Conservation (phyloP, 2,329 filamentous ascomycete species). For the Chaetomiaceae sp. region DNA sequence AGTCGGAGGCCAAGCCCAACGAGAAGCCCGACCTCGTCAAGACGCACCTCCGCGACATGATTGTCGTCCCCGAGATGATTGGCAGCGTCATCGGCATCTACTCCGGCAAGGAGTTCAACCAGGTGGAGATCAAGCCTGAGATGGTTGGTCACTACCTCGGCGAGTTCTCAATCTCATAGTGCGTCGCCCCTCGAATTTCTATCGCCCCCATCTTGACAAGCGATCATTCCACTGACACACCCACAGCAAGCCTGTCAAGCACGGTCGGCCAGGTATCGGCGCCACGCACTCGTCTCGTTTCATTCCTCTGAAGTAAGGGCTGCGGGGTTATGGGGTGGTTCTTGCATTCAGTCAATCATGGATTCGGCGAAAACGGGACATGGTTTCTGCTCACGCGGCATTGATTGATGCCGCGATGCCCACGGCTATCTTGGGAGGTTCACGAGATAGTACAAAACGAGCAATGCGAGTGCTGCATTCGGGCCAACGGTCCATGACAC, state of each 20-base stretch:
- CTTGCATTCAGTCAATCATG: constrained; percentile 48
- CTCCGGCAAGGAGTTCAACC: constrained; percentile 99
- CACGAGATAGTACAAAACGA: constrained; percentile 24
- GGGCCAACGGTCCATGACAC: constrained; percentile 12
- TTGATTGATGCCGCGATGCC: constrained; percentile 21
- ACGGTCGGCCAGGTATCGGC: constrained; percentile 99
- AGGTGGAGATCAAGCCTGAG: constrained; percentile 99
- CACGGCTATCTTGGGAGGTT: constrained; percentile 20
- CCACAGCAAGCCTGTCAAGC: constrained; percentile 96
- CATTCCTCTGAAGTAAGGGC: constrained; percentile 97
- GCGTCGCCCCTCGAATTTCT: constrained; percentile 41
- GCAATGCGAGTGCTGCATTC: constrained; percentile 23
- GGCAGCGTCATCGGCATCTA: constrained; percentile 98
- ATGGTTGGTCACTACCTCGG: constrained; percentile 99
- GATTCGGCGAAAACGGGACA: constrained; percentile 51
- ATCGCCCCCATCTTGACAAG: not conserved
- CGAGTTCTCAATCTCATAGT: constrained; percentile 99
- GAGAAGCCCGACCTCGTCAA: constrained; percentile 99
- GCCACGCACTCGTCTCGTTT: constrained; percentile 99
- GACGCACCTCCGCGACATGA: constrained; percentile 99
- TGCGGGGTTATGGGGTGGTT: constrained; percentile 43
- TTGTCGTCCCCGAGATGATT: constrained; percentile 99
- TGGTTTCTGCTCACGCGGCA: constrained; percentile 41
- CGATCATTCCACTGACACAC: constrained; percentile 42
- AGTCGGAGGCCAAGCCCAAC: constrained; percentile 98